phyloP scores from a whole-genome alignment of 1,284 basidiomycete species.

The Stereum hirsutum region DNA sequence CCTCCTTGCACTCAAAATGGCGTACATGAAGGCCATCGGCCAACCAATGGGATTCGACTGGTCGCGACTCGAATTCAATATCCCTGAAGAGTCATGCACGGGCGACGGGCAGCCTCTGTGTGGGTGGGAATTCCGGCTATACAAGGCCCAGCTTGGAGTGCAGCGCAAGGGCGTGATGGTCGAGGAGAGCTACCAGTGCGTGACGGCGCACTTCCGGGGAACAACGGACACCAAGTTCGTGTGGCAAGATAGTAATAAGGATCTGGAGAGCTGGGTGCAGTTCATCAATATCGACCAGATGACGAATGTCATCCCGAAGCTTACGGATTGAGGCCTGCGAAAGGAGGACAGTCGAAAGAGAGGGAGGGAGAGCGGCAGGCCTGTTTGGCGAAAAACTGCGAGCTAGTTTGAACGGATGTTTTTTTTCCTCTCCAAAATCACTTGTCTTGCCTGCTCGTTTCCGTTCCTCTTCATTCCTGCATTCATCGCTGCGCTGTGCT shows the following conservation, averaged over 20 bases:
- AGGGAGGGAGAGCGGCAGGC: neutral
- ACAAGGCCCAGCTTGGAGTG: conserved; percentile 59
- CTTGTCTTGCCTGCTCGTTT: neutral
- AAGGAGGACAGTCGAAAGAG: conserved; percentile 18
- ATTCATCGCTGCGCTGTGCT: no score
- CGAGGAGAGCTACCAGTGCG: conserved; percentile 65
- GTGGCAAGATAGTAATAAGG: conserved; percentile 57
- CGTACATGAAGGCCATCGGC: conserved; percentile 74
- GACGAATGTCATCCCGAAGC: conserved; percentile 64
- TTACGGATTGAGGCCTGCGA: conserved; percentile 43
- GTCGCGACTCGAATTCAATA: conserved; percentile 70
- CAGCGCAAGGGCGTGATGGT: conserved; percentile 38
- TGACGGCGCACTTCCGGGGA: conserved; percentile 65
- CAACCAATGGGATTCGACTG: conserved; percentile 73
- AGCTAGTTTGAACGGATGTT: no score
- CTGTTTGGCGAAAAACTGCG: neutral
- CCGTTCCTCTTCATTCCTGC: neutral
- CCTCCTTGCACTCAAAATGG: conserved; percentile 64
- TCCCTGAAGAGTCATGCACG: conserved; percentile 46
- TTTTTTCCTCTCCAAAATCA: neutral
- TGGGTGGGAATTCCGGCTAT: conserved; percentile 79
- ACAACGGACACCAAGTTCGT: conserved; percentile 53
- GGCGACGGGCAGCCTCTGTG: conserved; percentile 58
- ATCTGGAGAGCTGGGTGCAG: conserved; percentile 69
- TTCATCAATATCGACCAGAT: conserved; percentile 76